Evolutionary conservation across 352 stramenopile genomes (phyloP), one percentile per base, ranked within the genome.

Genomic region (Globisporangium perplexum): DNA sequence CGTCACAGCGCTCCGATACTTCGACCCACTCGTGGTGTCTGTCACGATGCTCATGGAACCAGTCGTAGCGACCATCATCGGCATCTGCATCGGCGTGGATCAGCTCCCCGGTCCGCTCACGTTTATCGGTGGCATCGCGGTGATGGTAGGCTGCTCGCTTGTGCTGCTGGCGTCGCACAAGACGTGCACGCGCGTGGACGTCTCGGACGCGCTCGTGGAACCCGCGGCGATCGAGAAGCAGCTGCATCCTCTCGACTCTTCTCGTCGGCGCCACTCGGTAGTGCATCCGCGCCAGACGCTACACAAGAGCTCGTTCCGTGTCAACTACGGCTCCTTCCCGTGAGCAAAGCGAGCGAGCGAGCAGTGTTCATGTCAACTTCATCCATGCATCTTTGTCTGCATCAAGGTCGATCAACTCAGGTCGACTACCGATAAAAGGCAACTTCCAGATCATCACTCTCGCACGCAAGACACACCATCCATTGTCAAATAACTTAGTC

Each of bases 1-100:
- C 51, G 65, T 86, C 53, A 63, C 53, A n/a, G 52, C 68, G 7
- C 56, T 86, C 47, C 74, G 71, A 48, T 83, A 83, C 62, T 83
- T 86, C 58, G 72, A 82, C 18, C 75, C 75, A 23, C 57, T 86
- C 36, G 72, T 81, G 2, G 69, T 82, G 11, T 86, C 75, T 6
- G 67, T 83, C 41, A 74, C 65, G 38, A 82, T 82, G 71, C 60
- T 83, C 41, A 69, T 60, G 7, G 72, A 83, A 60, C 75, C 75
- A 4, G 59, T 80, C 4, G 66, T 82, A 3, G 75, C 75, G 11
- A 83, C 70, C 1, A 36, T 70, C 31, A 59, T 83, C 39, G 69
- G 69, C 35, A 72, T 83, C n/a, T 31, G 59, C 24, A 35, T 80
- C 12, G 71, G 72, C 31, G 68, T 74, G 23, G 73, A 72, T 20